Percentiles rank a stretch among this genome's conserved stretches.
Evolutionary conservation across 257 asterid genomes (phyloP).

Genomic region (Thymus mandschuricus): DNA sequence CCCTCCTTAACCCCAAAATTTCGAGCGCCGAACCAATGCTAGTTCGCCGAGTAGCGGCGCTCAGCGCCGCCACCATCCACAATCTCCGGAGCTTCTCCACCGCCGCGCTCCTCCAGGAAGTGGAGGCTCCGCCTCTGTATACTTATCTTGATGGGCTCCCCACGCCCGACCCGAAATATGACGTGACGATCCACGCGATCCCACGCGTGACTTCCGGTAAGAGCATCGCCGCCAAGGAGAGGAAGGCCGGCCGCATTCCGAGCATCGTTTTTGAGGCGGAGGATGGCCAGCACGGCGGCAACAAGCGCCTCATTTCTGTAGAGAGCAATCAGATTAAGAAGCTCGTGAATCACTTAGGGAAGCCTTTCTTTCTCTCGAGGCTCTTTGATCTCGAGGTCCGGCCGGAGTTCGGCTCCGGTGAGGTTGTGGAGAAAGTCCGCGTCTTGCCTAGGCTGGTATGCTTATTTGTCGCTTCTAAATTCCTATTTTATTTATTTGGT

Average conservation of each 20-base stretch:
- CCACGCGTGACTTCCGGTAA: too few relatives aligned
- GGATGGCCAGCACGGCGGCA: conserved; percentile 94
- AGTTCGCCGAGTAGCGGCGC: conserved; percentile 65
- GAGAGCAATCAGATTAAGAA: conserved; percentile 86
- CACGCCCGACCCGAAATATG: conserved; percentile 75
- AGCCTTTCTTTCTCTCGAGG: conserved; percentile 73
- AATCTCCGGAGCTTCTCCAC: conserved; percentile 54
- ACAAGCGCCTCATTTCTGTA: conserved; percentile 86
- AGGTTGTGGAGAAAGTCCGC: too few relatives aligned
- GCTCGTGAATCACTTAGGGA: conserved; percentile 79
- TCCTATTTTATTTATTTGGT: too few relatives aligned
- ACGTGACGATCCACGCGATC: conserved; percentile 71
- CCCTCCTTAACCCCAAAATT: conserved; percentile 50
- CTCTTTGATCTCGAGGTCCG: too few relatives aligned
- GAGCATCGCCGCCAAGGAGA: conserved; percentile 66
- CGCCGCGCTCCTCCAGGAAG: conserved; percentile 51
- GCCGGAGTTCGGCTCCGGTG: conserved; percentile 57
- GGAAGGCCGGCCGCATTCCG: conserved; percentile 78
- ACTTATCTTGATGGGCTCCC: conserved; percentile 71
- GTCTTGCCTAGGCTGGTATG: conserved; percentile 86
- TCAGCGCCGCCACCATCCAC: conserved; percentile 42
- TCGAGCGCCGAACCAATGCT: conserved; percentile 50
- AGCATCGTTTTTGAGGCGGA: conserved; percentile 91
- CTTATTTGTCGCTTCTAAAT: too few relatives aligned
- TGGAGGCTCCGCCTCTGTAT: conserved; percentile 30